phyloP scores from a whole-genome alignment of 495 filamentous ascomycete species.

The Umbilicaria muhlenbergii region DNA sequence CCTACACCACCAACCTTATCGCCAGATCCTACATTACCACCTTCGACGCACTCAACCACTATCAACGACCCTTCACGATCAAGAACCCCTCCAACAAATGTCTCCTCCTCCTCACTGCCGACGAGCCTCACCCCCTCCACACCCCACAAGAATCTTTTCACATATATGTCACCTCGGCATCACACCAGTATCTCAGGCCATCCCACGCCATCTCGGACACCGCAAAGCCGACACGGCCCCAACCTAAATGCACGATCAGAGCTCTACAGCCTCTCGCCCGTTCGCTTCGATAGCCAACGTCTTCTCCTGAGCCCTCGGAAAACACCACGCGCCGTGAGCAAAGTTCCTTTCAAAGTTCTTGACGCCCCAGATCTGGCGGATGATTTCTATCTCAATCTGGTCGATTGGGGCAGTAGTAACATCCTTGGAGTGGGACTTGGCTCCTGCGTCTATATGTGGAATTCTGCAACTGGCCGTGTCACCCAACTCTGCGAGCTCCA shows the following conservation, averaged over 20 bases:
- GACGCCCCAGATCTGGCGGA: constrained; percentile 93
- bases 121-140: constrained; percentile 75
- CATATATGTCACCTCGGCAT: constrained; percentile 70
- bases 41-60: constrained; percentile 38
- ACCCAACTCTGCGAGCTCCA: constrained; percentile 85
- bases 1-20: constrained; percentile 49
- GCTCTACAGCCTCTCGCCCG: constrained; percentile 84
- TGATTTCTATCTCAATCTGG: constrained; percentile 93
- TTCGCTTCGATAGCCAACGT: constrained; percentile 75
- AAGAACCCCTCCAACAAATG: constrained; percentile 62
- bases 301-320: constrained; percentile 83
- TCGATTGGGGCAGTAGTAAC: constrained; percentile 96
- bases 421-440: constrained; percentile 83
- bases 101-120: constrained; percentile 42
- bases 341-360: constrained; percentile 93
- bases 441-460: constrained; percentile 98
- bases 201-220: constrained; percentile 76
- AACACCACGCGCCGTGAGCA: constrained; percentile 74
- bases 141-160: constrained; percentile 93
- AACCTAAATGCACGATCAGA: constrained; percentile 80
- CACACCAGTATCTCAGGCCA: constrained; percentile 49
- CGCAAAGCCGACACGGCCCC: constrained; percentile 66
- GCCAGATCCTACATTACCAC: constrained; percentile 40
- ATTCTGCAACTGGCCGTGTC: constrained; percentile 69
- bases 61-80: constrained; percentile 56